These are phyloP conservation scores for Heliamphora exappendiculata DNA, from an alignment of 148 eudicot species.

Conservation along the genomic window DNA sequence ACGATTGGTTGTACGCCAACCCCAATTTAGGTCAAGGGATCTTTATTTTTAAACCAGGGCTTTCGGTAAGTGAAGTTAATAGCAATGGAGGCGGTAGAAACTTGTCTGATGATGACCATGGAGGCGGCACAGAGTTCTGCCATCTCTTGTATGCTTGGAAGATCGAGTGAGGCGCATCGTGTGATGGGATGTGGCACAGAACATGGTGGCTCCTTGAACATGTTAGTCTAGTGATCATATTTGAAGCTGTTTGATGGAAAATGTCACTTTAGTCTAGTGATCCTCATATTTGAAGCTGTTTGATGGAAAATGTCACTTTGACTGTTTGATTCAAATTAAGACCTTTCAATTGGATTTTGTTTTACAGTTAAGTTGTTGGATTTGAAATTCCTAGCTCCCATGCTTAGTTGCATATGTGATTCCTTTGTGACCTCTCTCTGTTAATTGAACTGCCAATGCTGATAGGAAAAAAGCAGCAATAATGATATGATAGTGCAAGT, in stretches of 20 bases:
- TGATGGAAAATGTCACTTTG: background rate
- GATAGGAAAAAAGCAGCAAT: too few relatives aligned
- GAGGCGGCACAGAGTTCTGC: background rate
- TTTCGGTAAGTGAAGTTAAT: background rate
- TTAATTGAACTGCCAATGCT: background rate
- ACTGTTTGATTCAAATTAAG: background rate
- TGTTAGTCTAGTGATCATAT: too few relatives aligned
- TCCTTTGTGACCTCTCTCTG: background rate
- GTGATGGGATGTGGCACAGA: background rate
- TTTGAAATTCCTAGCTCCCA: too few relatives aligned
- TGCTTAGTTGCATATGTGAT: background rate
- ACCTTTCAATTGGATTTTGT: background rate
- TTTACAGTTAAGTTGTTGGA: background rate
- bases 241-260: too few relatives aligned
- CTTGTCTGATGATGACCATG: background rate
- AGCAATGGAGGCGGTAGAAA: background rate
- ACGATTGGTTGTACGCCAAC: background rate
- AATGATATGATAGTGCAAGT: too few relatives aligned
- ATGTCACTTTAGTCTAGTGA: too few relatives aligned
- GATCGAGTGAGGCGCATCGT: background rate
- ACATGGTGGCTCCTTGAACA: background rate
- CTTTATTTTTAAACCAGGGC: slow-evolving; percentile 8
- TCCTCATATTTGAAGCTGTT: background rate
- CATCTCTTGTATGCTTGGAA: slow-evolving; percentile 10
- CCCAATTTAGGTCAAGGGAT: slow-evolving; percentile 11